Conservation (phyloP, 768 basidiomycete genomes). For the Hebeloma cylindrosporum region DNA sequence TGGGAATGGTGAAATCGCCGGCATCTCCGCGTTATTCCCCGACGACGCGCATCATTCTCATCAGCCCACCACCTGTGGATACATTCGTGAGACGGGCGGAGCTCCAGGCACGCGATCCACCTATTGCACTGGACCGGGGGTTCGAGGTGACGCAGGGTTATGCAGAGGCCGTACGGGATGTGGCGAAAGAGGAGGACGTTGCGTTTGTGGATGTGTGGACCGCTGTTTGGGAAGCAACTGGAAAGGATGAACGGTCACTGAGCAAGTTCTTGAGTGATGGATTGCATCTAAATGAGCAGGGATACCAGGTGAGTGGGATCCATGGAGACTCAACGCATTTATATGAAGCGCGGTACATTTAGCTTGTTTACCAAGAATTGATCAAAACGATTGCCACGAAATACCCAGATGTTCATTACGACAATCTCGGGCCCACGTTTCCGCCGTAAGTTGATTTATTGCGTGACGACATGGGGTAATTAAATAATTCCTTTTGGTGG, state of each 20-base stretch:
- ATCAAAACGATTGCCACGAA: conserved; percentile 52
- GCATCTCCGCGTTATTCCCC: conserved; percentile 68
- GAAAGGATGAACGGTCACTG: conserved; percentile 52
- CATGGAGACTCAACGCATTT: neutral
- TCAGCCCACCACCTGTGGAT: conserved; percentile 85
- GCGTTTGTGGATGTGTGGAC: conserved; percentile 77
- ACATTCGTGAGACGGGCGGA: conserved; percentile 55
- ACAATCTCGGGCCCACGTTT: conserved; percentile 58
- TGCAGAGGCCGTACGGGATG: conserved; percentile 65
- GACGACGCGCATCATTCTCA: conserved; percentile 70
- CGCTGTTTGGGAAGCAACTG: conserved; percentile 71
- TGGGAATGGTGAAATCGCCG: conserved; percentile 61
- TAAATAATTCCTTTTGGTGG: conserved; percentile 3
- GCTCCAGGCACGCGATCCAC: conserved; percentile 49
- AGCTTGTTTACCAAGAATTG: conserved; percentile 70
- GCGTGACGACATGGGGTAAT: conserved; percentile 6
- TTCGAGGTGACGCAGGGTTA: conserved; percentile 67
- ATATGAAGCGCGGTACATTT: conserved; percentile 6
- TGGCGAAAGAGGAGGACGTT: conserved; percentile 55
- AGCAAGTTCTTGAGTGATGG: conserved; percentile 67
- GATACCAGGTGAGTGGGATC: conserved; percentile 59
- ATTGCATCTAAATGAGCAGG: conserved; percentile 73
- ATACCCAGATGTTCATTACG: conserved; percentile 71
- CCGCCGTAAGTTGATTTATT: conserved; percentile 47
- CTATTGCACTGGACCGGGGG: conserved; percentile 53